These are phyloP conservation scores for Zizania latifolia DNA, from an alignment of 176 grass and related monocot genomes.

Conservation along the genomic window DNA sequence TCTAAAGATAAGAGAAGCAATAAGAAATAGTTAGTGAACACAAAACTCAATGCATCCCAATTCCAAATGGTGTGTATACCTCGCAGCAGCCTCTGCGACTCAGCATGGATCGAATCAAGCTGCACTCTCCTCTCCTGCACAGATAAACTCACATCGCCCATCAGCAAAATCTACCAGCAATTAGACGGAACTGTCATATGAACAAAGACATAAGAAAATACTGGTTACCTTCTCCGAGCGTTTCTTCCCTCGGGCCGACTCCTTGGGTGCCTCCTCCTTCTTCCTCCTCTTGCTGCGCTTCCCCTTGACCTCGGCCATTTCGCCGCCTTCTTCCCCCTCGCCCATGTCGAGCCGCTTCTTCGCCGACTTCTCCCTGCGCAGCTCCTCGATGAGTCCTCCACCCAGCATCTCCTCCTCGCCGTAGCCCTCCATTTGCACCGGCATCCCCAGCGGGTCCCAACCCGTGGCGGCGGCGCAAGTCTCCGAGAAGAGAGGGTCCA, in stretches of 20 bases:
- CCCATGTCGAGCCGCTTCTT: slow-evolving; percentile 80
- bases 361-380: slow-evolving; percentile 51
- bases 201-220: neutral
- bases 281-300: slow-evolving; percentile 59
- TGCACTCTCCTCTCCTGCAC: slow-evolving; percentile 60
- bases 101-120: slow-evolving; percentile 56
- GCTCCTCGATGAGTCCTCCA: slow-evolving; percentile 55
- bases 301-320: slow-evolving; percentile 22
- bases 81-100: slow-evolving; percentile 79
- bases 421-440: slow-evolving; percentile 10
- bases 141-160: slow-evolving; percentile 11
- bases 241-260: slow-evolving; percentile 47
- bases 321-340: slow-evolving; percentile 22
- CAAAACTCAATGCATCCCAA: neutral
- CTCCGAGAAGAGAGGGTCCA: slow-evolving; percentile 53
- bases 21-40: neutral
- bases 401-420: slow-evolving; percentile 35
- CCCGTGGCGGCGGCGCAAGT: neutral
- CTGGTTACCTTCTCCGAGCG: slow-evolving; percentile 53
- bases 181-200: neutral
- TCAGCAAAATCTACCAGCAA: neutral
- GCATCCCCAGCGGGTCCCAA: slow-evolving; percentile 27
- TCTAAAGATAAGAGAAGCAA: slow-evolving; percentile 35
- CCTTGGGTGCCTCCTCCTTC: slow-evolving; percentile 51
- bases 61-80: slow-evolving; percentile 34